These are phyloP conservation scores for Xylogone sp. DNA, from an alignment of 2,329 filamentous ascomycete genomes.

Conservation along the genomic window DNA sequence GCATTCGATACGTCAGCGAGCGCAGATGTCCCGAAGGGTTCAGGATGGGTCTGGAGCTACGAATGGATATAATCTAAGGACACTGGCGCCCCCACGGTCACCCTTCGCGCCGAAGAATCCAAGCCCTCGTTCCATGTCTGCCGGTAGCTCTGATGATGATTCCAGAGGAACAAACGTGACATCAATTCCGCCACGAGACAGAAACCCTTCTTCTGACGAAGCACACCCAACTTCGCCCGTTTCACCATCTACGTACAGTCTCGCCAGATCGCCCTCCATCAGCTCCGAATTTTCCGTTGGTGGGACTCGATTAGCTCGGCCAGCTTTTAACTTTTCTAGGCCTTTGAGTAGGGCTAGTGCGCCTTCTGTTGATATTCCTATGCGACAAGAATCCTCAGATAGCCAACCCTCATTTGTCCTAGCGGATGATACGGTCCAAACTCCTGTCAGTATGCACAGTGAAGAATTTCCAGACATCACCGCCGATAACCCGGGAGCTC, in stretches of 20 bases:
- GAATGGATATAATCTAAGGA: slow-evolving; percentile 33
- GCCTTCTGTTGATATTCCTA: slow-evolving; percentile 48
- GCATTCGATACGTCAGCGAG: slow-evolving; percentile 24
- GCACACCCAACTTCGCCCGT: slow-evolving; percentile 58
- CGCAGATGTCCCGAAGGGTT: slow-evolving; percentile 9
- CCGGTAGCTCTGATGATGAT: slow-evolving; percentile 70
- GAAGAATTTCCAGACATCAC: slow-evolving; percentile 59
- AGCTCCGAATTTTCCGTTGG: slow-evolving; percentile 74
- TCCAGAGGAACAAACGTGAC: slow-evolving; percentile 49
- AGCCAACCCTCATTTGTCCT: slow-evolving; percentile 61
- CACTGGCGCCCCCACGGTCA: slow-evolving; percentile 40
- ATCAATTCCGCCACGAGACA: slow-evolving; percentile 62
- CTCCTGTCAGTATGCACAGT: slow-evolving; percentile 69
- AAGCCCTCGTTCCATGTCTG: slow-evolving; percentile 59
- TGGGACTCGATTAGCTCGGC: slow-evolving; percentile 57
- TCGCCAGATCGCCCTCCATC: slow-evolving; percentile 77
- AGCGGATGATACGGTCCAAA: slow-evolving; percentile 62
- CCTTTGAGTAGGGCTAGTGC: slow-evolving; percentile 74
- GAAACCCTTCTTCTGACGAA: slow-evolving; percentile 75
- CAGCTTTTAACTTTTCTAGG: slow-evolving; percentile 90
- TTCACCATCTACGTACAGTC: slow-evolving; percentile 58
- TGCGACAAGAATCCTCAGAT: slow-evolving; percentile 61
- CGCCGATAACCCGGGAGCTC: slow-evolving; percentile 47
- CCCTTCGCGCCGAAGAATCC: slow-evolving; percentile 42
- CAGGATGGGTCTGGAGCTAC: slow-evolving; percentile 19